These are phyloP conservation scores for Paspalum notatum DNA, from an alignment of 176 grass and related monocot species.

Conservation along the genomic window DNA sequence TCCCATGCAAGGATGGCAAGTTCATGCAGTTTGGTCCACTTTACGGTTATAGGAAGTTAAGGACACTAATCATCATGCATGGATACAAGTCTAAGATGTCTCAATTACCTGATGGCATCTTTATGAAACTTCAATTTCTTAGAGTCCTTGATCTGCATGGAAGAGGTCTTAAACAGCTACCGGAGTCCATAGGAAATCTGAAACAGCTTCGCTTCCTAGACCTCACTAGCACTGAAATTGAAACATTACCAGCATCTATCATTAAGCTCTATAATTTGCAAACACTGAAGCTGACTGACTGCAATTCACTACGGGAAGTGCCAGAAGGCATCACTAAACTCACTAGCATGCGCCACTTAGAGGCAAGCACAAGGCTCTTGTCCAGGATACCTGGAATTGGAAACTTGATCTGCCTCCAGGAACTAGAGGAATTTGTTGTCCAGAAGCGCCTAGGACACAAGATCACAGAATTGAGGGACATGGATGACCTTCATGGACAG, in stretches of 20 bases:
- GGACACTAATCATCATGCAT: slow-evolving; percentile 63
- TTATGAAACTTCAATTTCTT: slow-evolving; percentile 55
- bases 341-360: slow-evolving; percentile 63
- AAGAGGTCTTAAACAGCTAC: slow-evolving; percentile 51
- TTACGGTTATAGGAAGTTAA: slow-evolving; percentile 55
- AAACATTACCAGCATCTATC: slow-evolving; percentile 56
- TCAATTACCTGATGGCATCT: slow-evolving; percentile 42
- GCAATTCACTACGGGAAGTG: slow-evolving; percentile 53
- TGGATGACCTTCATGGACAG: slow-evolving; percentile 60
- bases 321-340: slow-evolving; percentile 58
- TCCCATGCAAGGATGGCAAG: slow-evolving; percentile 41
- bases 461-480: slow-evolving; percentile 60
- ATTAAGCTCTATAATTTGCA: slow-evolving; percentile 64
- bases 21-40: slow-evolving; percentile 44
- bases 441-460: slow-evolving; percentile 39
- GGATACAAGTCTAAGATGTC: slow-evolving; percentile 51
- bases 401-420: slow-evolving; percentile 62
- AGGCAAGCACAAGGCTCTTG: slow-evolving; percentile 37
- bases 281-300: slow-evolving; percentile 53
- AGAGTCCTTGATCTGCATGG: slow-evolving; percentile 66
- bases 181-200: slow-evolving; percentile 69
- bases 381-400: slow-evolving; percentile 57
- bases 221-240: slow-evolving; percentile 55
- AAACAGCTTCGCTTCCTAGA: slow-evolving; percentile 75
- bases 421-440: slow-evolving; percentile 67